Base-by-base conservation (phyloP, 2,329 filamentous ascomycete genomes). In the Allantophomopsis cytisporea region DNA sequence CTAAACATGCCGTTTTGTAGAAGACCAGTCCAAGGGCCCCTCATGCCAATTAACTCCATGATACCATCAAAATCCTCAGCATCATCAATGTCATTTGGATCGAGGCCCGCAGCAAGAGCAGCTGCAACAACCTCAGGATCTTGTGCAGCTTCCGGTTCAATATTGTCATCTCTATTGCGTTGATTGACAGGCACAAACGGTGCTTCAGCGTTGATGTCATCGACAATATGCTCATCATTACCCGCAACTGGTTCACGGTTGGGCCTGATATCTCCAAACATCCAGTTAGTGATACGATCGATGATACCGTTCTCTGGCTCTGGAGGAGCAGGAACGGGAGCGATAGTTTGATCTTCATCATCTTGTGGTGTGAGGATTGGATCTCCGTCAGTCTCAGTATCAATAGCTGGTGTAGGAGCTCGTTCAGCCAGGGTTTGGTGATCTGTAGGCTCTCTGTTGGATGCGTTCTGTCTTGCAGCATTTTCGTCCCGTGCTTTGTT, bases 1-100 rank as follows among this genome's bases (percentile, higher is more conserved):
- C 89, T 94, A 59, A 98, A 98, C 13, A 95, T 78, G 40, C 84
- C 87, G 49, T 98, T 98, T 54, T 98, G 91, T 48, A 96, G 77
- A 5, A 98, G 71, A 2, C 86, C 87, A 12, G 82, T 80, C 3
- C 98, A 69, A 1, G 91, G 91, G 0, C 91, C 91, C 53, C 93
- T 85, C 83, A 98, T 93, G 31, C 91, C 91, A 43, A 98, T 82
- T 13, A 98, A 73, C 57, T 98, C 91, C 66, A 98, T 78, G 39
- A 98, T 84, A 0, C 91, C 91, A 56, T 98, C 91, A 13, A 98
- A 76, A 54, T 98, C 91, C 60, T 98, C 91, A 48, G 95, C 83
- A 34, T 88, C 83, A 33, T 86, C 71, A 8, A 79, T 81, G 48
- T 84, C 80, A 39, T 76, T 71, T 40, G 94, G 85, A 47, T 83